Evolutionary conservation across 352 stramenopile species (phyloP).

Genomic region (Phytopythium chamaehyphon): DNA sequence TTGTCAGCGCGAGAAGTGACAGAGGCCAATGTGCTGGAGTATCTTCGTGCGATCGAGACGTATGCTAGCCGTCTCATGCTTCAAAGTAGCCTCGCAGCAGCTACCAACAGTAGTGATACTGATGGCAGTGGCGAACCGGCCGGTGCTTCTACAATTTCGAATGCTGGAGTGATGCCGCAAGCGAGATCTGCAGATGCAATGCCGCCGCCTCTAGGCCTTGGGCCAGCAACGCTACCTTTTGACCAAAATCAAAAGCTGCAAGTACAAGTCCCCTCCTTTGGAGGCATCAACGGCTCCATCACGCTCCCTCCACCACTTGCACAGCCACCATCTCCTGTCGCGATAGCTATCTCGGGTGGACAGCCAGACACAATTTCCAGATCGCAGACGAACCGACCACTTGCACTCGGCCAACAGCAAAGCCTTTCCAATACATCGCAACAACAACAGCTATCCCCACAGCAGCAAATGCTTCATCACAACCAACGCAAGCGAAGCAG

Average conservation of each 20-base stretch:
- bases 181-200: not conserved
- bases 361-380: not conserved
- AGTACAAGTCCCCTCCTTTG: constrained; percentile 53
- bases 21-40: constrained; percentile 68
- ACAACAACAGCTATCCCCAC: constrained; percentile 5
- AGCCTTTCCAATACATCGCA: constrained; percentile 4
- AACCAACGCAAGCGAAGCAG: constrained; percentile 29
- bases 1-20: constrained; percentile 34
- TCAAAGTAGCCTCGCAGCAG: constrained; percentile 24
- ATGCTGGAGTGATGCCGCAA: constrained; percentile 5
- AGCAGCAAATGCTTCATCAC: constrained; percentile 10
- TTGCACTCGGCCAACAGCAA: not conserved
- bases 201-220: constrained; percentile 33
- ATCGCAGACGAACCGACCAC: constrained; percentile 1
- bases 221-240: constrained; percentile 41
- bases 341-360: not conserved
- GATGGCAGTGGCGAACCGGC: not conserved
- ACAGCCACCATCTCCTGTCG: not conserved
- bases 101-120: constrained; percentile 8
- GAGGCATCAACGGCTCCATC: constrained; percentile 52
- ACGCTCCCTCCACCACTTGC: constrained; percentile 29
- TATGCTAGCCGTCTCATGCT: constrained; percentile 58
- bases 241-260: constrained; percentile 52
- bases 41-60: constrained; percentile 72
- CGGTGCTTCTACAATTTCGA: too few relatives aligned